Evolutionary conservation across 371 early-diverging fungal species (phyloP).

Genomic region (Gilbertella persicaria): DNA sequence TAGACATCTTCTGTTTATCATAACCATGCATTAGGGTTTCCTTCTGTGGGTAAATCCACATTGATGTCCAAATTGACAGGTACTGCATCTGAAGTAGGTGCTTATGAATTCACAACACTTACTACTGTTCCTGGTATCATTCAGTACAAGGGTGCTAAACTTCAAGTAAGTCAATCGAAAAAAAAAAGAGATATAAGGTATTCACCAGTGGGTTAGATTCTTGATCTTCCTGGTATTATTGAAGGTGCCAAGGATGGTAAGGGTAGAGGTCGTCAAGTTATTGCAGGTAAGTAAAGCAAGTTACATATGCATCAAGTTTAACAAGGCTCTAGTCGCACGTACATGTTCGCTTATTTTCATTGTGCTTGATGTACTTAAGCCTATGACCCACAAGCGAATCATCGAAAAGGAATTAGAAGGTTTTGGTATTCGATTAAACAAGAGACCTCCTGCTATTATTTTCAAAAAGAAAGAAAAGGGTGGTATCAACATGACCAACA

Average conservation of each 20-base stretch:
- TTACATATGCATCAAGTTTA: neutral
- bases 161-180: slow-evolving; percentile 53
- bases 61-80: slow-evolving; percentile 98
- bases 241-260: slow-evolving; percentile 99
- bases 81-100: slow-evolving; percentile 95
- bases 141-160: slow-evolving; percentile 98
- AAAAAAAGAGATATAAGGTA: neutral
- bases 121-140: slow-evolving; percentile 97
- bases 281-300: slow-evolving; percentile 57
- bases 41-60: slow-evolving; percentile 97
- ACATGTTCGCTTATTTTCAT: slow-evolving; percentile 94
- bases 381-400: slow-evolving; percentile 90
- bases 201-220: slow-evolving; percentile 29
- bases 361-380: slow-evolving; percentile 96
- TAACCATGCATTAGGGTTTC: slow-evolving; percentile 91
- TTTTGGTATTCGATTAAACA: slow-evolving; percentile 98
- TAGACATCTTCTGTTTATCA: neutral
- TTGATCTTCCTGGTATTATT: slow-evolving; percentile 93
- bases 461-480: slow-evolving; percentile 95
- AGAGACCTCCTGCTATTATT: slow-evolving; percentile 93
- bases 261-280: slow-evolving; percentile 97
- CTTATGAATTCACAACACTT: slow-evolving; percentile 99
- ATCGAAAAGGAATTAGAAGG: slow-evolving; percentile 99
- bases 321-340: slow-evolving; percentile 88
- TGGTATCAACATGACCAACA: slow-evolving; percentile 89